Evolutionary conservation across 805 yeast genomes (phyloP).

Genomic region (Starmerella etchellsii): DNA sequence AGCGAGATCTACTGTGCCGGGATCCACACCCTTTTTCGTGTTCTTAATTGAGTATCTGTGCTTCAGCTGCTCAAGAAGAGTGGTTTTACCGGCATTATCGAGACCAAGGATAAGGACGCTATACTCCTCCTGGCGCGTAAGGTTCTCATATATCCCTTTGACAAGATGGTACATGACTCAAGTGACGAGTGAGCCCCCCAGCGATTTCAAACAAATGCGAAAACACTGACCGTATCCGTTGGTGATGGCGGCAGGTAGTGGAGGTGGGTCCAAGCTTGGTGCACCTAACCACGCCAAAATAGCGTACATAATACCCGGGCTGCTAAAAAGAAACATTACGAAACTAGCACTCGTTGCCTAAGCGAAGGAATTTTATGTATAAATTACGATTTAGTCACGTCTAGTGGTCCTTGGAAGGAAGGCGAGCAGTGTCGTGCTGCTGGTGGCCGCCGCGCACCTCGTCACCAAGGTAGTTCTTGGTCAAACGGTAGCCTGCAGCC

Average conservation of each 20-base stretch:
- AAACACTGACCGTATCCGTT: no score
- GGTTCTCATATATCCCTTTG: slow-evolving; percentile 44
- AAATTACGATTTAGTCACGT: no score
- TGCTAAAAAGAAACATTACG: no score
- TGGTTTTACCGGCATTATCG: slow-evolving; percentile 94
- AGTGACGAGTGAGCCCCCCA: neutral
- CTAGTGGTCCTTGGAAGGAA: slow-evolving; percentile 15
- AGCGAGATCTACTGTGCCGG: slow-evolving; percentile 14
- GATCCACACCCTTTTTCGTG: slow-evolving; percentile 23
- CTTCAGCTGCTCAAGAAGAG: slow-evolving; percentile 56
- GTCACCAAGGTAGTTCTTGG: slow-evolving; percentile 17
- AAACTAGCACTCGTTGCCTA: no score
- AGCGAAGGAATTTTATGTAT: no score
- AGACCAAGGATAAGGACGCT: slow-evolving; percentile 73
- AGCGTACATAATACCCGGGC: no score
- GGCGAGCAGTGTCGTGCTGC: slow-evolving; percentile 19
- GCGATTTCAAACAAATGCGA: neutral
- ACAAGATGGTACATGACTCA: slow-evolving; percentile 59
- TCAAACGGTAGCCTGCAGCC: slow-evolving; percentile 19
- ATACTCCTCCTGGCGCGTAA: slow-evolving; percentile 55
- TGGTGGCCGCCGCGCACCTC: slow-evolving; percentile 22
- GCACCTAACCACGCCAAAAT: no score
- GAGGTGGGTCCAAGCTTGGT: no score
- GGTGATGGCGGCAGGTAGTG: no score
- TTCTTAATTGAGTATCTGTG: slow-evolving; percentile 37